Conservation (phyloP, 371 early-diverging fungal genomes). For the Haplosporangium sp. region DNA sequence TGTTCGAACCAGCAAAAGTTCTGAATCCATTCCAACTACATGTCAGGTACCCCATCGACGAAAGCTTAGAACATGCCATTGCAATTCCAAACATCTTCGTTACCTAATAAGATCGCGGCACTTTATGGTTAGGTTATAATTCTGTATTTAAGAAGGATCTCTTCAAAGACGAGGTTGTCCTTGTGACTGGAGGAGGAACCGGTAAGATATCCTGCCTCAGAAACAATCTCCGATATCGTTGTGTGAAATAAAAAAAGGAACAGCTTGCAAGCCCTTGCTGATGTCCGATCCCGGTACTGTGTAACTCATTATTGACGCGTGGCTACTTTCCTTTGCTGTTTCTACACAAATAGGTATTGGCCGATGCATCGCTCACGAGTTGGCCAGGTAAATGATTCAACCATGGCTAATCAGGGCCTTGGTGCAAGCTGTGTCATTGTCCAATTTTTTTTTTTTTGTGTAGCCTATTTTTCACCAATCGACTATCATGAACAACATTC, state of each 20-base stretch:
- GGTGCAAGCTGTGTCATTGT: not conserved
- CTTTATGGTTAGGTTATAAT: slow-evolving; percentile 26
- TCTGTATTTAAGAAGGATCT: slow-evolving; percentile 55
- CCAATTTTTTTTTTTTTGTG: not conserved
- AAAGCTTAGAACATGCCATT: not conserved
- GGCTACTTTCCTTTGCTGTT: not conserved
- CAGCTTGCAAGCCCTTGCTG: too few relatives aligned
- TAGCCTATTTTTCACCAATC: too few relatives aligned
- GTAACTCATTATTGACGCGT: not conserved
- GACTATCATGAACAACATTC: not conserved
- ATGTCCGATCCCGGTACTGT: not conserved
- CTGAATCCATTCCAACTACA: not conserved
- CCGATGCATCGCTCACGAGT: slow-evolving; percentile 61
- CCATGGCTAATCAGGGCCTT: too few relatives aligned
- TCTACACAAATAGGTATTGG: slow-evolving; percentile 56
- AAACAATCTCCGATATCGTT: not conserved
- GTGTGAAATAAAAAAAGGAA: too few relatives aligned
- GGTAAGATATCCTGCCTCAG: slow-evolving; percentile 19
- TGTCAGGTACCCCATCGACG: not conserved
- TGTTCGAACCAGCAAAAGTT: too few relatives aligned
- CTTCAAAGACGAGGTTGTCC: slow-evolving; percentile 54
- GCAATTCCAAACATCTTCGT: not conserved
- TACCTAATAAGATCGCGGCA: too few relatives aligned
- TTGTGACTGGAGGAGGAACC: slow-evolving; percentile 60
- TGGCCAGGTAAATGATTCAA: slow-evolving; percentile 46